Conservation (phyloP, 2,329 filamentous ascomycete species). For the Sporothrix variecibatus region DNA sequence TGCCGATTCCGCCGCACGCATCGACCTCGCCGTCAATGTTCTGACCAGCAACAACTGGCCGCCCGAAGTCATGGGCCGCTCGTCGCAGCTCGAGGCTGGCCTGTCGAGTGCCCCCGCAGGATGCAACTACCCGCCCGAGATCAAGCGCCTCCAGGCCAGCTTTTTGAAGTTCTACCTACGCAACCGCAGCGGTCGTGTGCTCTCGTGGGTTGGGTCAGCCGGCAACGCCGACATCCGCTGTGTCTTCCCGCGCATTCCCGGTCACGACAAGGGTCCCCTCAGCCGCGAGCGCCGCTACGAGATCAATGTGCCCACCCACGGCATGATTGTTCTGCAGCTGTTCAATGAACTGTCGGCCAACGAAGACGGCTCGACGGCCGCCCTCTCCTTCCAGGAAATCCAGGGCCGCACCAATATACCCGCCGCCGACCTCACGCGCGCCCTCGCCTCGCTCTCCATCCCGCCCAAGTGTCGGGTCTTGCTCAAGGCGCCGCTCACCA, state of each 20-base stretch:
- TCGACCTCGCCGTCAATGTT: slow-evolving; percentile 82
- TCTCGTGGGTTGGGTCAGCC: slow-evolving; percentile 74
- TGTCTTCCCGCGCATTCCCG: slow-evolving; percentile 69
- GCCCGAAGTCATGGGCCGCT: slow-evolving; percentile 75
- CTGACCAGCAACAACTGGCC: slow-evolving; percentile 96
- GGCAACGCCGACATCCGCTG: slow-evolving; percentile 87
- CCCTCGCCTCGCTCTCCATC: slow-evolving; percentile 78
- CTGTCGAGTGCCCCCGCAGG: slow-evolving; percentile 24
- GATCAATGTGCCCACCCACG: slow-evolving; percentile 87
- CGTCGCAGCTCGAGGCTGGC: slow-evolving; percentile 53
- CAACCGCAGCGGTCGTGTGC: slow-evolving; percentile 82
- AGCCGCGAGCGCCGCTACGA: slow-evolving; percentile 76
- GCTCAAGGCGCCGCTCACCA: slow-evolving; percentile 76
- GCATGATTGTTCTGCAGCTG: slow-evolving; percentile 83
- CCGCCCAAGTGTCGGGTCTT: slow-evolving; percentile 81
- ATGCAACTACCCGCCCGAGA: slow-evolving; percentile 73
- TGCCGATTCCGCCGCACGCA: slow-evolving; percentile 53
- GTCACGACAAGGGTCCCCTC: slow-evolving; percentile 64
- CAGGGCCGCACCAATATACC: slow-evolving; percentile 81
- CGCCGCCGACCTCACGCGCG: slow-evolving; percentile 69
- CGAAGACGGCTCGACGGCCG: slow-evolving; percentile 37
- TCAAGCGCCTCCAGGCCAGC: slow-evolving; percentile 75
- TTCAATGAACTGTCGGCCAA: slow-evolving; percentile 74
- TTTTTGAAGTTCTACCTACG: slow-evolving; percentile 88
- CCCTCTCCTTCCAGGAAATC: slow-evolving; percentile 71